Conservation (phyloP, 148 eudicot species). For the Rhododendron simsii region DNA sequence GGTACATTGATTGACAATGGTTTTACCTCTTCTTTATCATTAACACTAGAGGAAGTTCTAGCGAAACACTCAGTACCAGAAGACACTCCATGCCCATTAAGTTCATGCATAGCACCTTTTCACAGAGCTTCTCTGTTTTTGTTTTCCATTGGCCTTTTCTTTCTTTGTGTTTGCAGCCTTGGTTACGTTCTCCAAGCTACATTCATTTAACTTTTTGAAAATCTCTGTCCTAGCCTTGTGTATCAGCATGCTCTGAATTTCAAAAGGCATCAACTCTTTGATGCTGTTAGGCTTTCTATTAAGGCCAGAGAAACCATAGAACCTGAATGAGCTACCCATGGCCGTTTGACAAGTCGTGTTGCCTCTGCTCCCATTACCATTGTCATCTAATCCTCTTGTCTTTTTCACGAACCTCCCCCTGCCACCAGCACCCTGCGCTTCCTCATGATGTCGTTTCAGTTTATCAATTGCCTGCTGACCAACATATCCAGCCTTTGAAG, state of each 20-base stretch:
- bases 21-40: conserved; percentile 2
- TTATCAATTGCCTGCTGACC: conserved; percentile 34
- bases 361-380: conserved; percentile 10
- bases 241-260: conserved; percentile 38
- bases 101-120: conserved; percentile 14
- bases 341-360: conserved; percentile 18
- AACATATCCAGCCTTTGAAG: conserved; percentile 35
- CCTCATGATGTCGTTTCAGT: conserved; percentile 47
- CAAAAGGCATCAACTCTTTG: conserved; percentile 42
- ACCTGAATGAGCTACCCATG: neutral
- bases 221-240: conserved; percentile 46
- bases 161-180: conserved; percentile 14
- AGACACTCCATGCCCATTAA: conserved; percentile 21
- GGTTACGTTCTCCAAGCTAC: conserved; percentile 27
- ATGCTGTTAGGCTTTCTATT: conserved; percentile 18
- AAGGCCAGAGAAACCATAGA: conserved; percentile 18
- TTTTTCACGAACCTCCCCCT: conserved; percentile 27
- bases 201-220: conserved; percentile 27
- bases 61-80: neutral
- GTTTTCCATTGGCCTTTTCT: conserved; percentile 17
- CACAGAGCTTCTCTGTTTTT: conserved; percentile 14
- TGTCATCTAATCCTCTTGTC: conserved; percentile 27
- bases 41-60: conserved; percentile 12
- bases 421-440: conserved; percentile 13
- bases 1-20: conserved; percentile 34